These are phyloP conservation scores for Sphaerulina vaccinii DNA, from an alignment of 2,329 filamentous ascomycete species.

Conservation along the genomic window DNA sequence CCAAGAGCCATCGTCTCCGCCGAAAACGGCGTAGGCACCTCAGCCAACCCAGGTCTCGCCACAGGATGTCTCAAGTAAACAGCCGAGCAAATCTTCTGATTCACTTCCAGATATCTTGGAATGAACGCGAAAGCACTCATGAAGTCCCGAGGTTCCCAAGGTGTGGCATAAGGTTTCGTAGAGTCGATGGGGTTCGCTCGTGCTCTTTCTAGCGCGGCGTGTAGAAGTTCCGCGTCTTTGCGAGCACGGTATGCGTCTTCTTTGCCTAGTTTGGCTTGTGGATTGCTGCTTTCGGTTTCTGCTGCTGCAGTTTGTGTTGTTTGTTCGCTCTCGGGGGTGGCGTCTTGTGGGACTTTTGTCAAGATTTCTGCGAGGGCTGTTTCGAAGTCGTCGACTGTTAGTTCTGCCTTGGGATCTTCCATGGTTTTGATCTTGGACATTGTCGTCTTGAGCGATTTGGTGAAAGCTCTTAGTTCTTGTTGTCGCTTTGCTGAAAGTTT, in stretches of 20 bases:
- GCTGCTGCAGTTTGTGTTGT: constrained; percentile 27
- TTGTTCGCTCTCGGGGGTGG: constrained; percentile 20
- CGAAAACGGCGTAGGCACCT: constrained; percentile 73
- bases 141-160: constrained; percentile 82
- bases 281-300: constrained; percentile 28
- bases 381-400: constrained; percentile 37
- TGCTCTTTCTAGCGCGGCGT: constrained; percentile 60
- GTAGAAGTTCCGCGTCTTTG: constrained; percentile 60
- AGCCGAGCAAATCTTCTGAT: constrained; percentile 93
- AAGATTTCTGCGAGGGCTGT: constrained; percentile 38
- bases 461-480: constrained; percentile 71
- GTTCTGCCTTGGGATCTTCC: constrained; percentile 23
- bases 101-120: constrained; percentile 92
- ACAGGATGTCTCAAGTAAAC: constrained; percentile 95
- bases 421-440: constrained; percentile 53
- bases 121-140: constrained; percentile 95
- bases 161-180: constrained; percentile 82
- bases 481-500: constrained; percentile 68
- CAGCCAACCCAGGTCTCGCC: constrained; percentile 73
- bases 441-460: constrained; percentile 62
- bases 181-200: constrained; percentile 74
- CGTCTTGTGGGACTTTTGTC: constrained; percentile 47
- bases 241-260: constrained; percentile 48
- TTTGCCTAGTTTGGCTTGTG: constrained; percentile 38
- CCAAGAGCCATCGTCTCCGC: constrained; percentile 72